Evolutionary conservation across 1,284 basidiomycete species (phyloP).

Genomic region (Cryptococcus wingfieldii): DNA sequence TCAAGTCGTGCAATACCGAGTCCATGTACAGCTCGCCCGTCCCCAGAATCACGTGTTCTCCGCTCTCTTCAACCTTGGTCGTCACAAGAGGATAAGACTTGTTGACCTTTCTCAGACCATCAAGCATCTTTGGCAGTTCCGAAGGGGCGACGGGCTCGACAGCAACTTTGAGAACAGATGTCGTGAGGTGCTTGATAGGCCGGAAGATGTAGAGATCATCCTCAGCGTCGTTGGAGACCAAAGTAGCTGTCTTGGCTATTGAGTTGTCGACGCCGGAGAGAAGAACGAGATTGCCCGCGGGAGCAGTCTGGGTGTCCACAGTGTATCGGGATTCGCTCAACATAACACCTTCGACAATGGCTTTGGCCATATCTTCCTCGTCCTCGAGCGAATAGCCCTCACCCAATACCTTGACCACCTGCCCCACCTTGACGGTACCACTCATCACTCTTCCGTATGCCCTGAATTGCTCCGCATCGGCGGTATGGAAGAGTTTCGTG

Average conservation of each 20-base stretch:
- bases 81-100: conserved; percentile 92
- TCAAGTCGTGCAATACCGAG: conserved; percentile 92
- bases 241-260: conserved; percentile 90
- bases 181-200: conserved; percentile 92
- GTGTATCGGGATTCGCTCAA: conserved; percentile 63
- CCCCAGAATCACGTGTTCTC: conserved; percentile 94
- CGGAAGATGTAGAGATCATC: conserved; percentile 86
- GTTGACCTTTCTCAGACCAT: conserved; percentile 93
- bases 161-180: conserved; percentile 96
- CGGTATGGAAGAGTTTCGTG: conserved; percentile 90
- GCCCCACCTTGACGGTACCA: conserved; percentile 78
- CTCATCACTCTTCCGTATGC: conserved; percentile 93
- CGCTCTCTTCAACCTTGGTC: conserved; percentile 97
- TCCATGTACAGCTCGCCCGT: conserved; percentile 97
- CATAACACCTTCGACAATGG: conserved; percentile 65
- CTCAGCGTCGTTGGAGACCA: conserved; percentile 67
- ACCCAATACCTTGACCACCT: conserved; percentile 89
- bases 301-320: conserved; percentile 78
- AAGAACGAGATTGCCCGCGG: conserved; percentile 88
- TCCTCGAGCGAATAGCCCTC: conserved; percentile 96
- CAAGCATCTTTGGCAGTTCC: conserved; percentile 97
- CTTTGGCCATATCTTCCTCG: conserved; percentile 94
- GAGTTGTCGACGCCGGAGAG: conserved; percentile 90
- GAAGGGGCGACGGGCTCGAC: conserved; percentile 97
- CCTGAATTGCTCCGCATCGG: conserved; percentile 91